Evolutionary conservation across 1,284 basidiomycete species (phyloP).

Genomic region (Fomitopsis pinicola): DNA sequence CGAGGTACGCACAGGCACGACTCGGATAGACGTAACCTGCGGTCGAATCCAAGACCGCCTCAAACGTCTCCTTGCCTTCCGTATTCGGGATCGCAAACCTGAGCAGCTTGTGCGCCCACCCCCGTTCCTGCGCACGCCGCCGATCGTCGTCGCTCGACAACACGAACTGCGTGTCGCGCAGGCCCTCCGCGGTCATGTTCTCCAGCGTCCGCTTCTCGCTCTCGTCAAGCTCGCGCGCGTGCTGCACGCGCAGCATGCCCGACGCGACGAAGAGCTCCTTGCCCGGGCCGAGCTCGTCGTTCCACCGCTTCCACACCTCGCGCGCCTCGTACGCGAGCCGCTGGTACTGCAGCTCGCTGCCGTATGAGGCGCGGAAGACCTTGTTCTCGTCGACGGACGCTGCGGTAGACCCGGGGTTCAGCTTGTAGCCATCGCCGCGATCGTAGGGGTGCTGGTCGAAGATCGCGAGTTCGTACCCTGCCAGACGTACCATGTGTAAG

Average conservation of each 20-base stretch:
- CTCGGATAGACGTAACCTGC: conserved; percentile 8
- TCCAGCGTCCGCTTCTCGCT: conserved; percentile 5
- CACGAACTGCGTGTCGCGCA: conserved; percentile 9
- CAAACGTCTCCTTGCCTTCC: conserved; percentile 5
- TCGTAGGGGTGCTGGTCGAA: conserved; percentile 11
- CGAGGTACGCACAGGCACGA: conserved; percentile 6
- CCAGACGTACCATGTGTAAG: no score
- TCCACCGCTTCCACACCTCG: conserved; percentile 9
- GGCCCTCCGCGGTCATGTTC: conserved; percentile 8
- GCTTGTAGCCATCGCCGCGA: conserved; percentile 6
- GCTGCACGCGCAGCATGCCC: conserved; percentile 10
- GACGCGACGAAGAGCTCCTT: conserved; percentile 11
- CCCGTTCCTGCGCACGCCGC: conserved; percentile 3
- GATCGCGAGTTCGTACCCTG: conserved; percentile 4
- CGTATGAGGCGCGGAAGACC: conserved; percentile 10
- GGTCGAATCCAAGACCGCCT: conserved; percentile 8
- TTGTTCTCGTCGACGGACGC: conserved; percentile 12
- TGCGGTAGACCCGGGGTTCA: conserved; percentile 7
- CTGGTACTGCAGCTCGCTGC: conserved; percentile 10
- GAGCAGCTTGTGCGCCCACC: conserved; percentile 9
- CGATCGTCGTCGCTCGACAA: conserved; percentile 5
- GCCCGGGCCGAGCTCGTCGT: conserved; percentile 5
- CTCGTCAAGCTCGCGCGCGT: conserved; percentile 3
- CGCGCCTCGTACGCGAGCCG: conserved; percentile 10
- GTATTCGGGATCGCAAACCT: conserved; percentile 5